Conservation (phyloP, 106 monocot species). For the Platanthera zijinensis region DNA sequence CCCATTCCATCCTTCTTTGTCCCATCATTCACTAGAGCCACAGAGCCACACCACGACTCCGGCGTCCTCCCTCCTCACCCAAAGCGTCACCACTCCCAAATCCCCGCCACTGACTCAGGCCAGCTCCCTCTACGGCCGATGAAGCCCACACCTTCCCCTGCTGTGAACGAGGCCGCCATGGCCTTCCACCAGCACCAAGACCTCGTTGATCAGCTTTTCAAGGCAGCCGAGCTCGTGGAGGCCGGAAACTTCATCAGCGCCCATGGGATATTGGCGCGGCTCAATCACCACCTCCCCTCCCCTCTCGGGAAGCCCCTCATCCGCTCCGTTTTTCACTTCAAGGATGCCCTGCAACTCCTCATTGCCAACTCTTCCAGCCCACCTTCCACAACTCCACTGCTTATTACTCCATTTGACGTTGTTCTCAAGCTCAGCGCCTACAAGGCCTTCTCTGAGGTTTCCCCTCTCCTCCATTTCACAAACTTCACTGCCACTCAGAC, state of each 20-base stretch:
- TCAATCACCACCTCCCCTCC: constrained; percentile 88
- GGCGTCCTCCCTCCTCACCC: constrained; percentile 2
- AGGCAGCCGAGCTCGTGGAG: constrained; percentile 75
- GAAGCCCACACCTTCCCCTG: constrained; percentile 17
- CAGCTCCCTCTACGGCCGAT: not conserved
- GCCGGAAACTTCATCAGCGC: constrained; percentile 63
- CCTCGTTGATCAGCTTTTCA: constrained; percentile 60
- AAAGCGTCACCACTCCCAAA: not conserved
- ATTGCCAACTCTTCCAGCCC: not conserved
- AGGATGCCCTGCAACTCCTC: constrained; percentile 48
- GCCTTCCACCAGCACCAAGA: constrained; percentile 31
- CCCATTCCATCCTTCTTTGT: not conserved
- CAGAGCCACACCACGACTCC: not conserved
- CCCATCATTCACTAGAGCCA: not conserved
- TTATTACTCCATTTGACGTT: constrained; percentile 47
- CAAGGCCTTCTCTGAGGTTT: constrained; percentile 81
- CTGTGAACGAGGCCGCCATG: constrained; percentile 8
- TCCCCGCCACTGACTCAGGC: not conserved
- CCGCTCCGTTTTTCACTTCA: constrained; percentile 74
- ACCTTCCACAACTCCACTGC: not conserved
- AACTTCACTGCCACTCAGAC: constrained; percentile 78
- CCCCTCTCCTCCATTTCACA: constrained; percentile 78
- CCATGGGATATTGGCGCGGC: constrained; percentile 99
- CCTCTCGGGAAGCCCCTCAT: constrained; percentile 66
- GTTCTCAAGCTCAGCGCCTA: constrained; percentile 72